These are phyloP conservation scores for Heteromeles arbutifolia DNA, from an alignment of 306 rosid genomes.

Conservation along the genomic window DNA sequence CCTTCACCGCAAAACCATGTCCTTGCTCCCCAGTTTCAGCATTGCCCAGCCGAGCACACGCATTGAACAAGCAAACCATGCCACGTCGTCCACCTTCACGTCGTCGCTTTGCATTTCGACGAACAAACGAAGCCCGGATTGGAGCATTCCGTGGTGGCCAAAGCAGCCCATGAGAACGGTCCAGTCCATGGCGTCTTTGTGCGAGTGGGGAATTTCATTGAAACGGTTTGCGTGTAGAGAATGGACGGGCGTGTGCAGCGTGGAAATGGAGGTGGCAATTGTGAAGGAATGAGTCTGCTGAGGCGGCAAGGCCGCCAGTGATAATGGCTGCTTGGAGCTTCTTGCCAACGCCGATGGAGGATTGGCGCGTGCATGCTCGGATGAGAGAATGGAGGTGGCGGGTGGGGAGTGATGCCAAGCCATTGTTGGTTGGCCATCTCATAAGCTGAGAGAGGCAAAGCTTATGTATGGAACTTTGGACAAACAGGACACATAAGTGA, in stretches of 20 bases:
- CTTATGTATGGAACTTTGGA: not conserved
- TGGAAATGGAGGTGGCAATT: constrained; percentile 58
- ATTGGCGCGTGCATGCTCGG: constrained; percentile 45
- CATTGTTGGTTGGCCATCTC: constrained; percentile 33
- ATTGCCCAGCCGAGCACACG: constrained; percentile 42
- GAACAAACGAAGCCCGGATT: constrained; percentile 34
- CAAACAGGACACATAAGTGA: not conserved
- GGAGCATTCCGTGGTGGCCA: constrained; percentile 24
- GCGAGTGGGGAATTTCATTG: constrained; percentile 53
- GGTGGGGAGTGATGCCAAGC: constrained; percentile 16
- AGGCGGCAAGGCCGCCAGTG: constrained; percentile 37
- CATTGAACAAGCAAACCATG: constrained; percentile 38
- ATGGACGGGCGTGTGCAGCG: not conserved
- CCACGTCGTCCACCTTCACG: constrained; percentile 37
- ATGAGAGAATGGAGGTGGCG: constrained; percentile 44
- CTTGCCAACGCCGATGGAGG: constrained; percentile 45
- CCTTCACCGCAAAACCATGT: constrained; percentile 39
- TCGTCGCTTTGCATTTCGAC: constrained; percentile 36
- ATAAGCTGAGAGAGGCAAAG: constrained; percentile 5
- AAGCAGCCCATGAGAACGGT: constrained; percentile 48
- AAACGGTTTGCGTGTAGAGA: constrained; percentile 38
- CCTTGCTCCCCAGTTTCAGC: constrained; percentile 30
- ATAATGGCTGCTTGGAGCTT: constrained; percentile 54
- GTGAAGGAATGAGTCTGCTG: constrained; percentile 45
- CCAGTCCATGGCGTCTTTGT: constrained; percentile 61